These are phyloP conservation scores for Rhizoclosmatium sp. DNA, from an alignment of 192 early-diverging fungal genomes.

Conservation along the genomic window DNA sequence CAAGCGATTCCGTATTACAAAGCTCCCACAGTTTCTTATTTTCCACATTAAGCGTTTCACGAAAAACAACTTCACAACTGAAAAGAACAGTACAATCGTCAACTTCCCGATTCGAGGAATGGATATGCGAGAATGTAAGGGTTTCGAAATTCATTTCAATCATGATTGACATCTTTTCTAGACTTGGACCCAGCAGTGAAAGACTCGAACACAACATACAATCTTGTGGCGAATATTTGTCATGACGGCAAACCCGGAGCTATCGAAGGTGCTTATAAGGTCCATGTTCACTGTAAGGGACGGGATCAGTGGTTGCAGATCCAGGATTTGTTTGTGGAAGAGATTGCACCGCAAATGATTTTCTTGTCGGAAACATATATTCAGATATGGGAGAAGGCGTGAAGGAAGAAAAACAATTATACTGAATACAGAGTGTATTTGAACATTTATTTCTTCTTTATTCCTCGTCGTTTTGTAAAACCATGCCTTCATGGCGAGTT, in stretches of 20 bases:
- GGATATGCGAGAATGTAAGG: conserved; percentile 81
- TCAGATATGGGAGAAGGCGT: conserved; percentile 66
- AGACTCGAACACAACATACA: conserved; percentile 65
- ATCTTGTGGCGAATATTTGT: conserved; percentile 90
- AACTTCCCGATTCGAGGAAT: conserved; percentile 90
- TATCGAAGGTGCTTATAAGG: conserved; percentile 79
- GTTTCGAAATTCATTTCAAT: neutral
- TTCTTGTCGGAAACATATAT: conserved; percentile 91
- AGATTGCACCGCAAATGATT: conserved; percentile 94
- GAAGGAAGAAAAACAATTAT: neutral
- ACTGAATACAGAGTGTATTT: neutral
- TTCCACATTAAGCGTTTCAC: conserved; percentile 92
- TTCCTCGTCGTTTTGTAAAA: too few relatives aligned
- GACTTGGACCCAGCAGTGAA: conserved; percentile 20
- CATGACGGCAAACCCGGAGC: conserved; percentile 82
- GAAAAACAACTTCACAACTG: conserved; percentile 80
- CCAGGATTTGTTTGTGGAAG: conserved; percentile 92
- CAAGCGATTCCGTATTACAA: conserved; percentile 76
- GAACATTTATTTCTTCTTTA: neutral
- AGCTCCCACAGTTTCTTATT: conserved; percentile 85
- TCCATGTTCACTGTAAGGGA: conserved; percentile 78
- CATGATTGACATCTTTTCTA: neutral
- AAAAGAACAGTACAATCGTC: conserved; percentile 98
- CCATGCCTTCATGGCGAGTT: too few relatives aligned
- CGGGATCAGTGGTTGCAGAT: conserved; percentile 94